Percentiles rank a stretch among this genome's conserved stretches.
Evolutionary conservation across 768 basidiomycete genomes (phyloP).

Genomic region (Cystofilobasidium bisporidii): DNA sequence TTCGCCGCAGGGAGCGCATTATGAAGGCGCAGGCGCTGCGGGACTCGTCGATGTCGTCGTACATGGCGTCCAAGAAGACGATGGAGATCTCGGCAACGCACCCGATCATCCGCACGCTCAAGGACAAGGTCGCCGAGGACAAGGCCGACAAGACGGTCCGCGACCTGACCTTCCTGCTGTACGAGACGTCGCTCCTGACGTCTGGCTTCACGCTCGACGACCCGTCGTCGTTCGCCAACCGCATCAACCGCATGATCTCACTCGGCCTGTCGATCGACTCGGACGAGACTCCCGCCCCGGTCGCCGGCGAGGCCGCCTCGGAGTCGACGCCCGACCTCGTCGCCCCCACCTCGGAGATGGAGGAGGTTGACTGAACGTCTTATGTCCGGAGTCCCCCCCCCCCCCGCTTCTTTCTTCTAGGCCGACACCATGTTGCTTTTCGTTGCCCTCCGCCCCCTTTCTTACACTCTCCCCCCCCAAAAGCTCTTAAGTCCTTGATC

Average conservation of each 20-base stretch:
- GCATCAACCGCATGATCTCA: constrained; percentile 95
- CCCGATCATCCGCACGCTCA: constrained; percentile 91
- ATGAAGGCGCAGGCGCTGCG: constrained; percentile 98
- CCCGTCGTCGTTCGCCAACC: constrained; percentile 86
- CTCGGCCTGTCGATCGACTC: constrained; percentile 44
- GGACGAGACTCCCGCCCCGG: constrained; percentile 61
- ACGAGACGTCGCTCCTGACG: constrained; percentile 75
- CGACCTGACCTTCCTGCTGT: constrained; percentile 88
- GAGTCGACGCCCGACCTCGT: constrained; percentile 40
- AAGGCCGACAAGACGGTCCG: constrained; percentile 97
- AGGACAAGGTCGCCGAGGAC: constrained; percentile 89
- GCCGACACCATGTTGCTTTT: no score
- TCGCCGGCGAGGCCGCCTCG: constrained; percentile 42
- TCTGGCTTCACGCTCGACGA: constrained; percentile 79
- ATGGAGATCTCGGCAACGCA: constrained; percentile 86
- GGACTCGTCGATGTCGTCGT: constrained; percentile 94
- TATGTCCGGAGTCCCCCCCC: background rate
- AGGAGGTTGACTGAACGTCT: constrained; percentile 61
- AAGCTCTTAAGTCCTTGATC: no score
- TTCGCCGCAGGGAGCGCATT: constrained; percentile 60
- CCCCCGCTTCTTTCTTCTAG: background rate
- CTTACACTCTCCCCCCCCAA: no score
- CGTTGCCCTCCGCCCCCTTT: background rate
- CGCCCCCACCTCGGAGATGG: constrained; percentile 73
- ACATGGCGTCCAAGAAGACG: constrained; percentile 98